Evolutionary conservation across 345 rosid genomes (phyloP).

Genomic region (Citrus sp.): DNA sequence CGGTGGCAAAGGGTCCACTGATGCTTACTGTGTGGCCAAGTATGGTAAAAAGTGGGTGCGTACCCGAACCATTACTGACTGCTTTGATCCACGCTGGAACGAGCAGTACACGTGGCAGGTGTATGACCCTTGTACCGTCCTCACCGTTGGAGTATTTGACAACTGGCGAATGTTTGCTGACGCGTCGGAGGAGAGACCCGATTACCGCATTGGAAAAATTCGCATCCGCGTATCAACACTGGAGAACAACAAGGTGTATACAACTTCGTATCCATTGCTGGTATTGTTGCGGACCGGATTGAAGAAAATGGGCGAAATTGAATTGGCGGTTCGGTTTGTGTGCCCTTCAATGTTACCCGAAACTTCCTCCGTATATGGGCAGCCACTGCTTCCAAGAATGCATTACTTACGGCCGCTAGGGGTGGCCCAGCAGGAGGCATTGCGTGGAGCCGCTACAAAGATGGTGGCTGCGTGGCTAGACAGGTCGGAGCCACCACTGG

Average conservation of each 20-base stretch:
- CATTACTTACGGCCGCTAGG: conserved; percentile 93
- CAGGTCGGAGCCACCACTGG: conserved; percentile 85
- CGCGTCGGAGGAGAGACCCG: conserved; percentile 47
- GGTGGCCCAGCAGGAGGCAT: conserved; percentile 88
- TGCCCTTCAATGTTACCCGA: conserved; percentile 84
- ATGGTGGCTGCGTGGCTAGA: conserved; percentile 88
- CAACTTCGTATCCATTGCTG: conserved; percentile 77
- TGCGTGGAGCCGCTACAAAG: conserved; percentile 84
- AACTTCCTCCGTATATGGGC: conserved; percentile 70
- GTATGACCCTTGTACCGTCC: conserved; percentile 89
- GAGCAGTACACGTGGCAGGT: conserved; percentile 99
- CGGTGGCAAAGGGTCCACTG: conserved; percentile 82
- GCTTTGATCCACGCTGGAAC: conserved; percentile 97
- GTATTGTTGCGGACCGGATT: conserved; percentile 59
- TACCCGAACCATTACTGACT: conserved; percentile 78
- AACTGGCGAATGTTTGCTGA: conserved; percentile 89
- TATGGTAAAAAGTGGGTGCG: conserved; percentile 99
- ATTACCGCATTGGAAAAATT: conserved; percentile 71
- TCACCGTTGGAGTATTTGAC: conserved; percentile 82
- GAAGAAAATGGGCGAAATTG: conserved; percentile 97
- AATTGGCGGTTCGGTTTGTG: conserved; percentile 80
- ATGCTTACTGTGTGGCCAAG: conserved; percentile 92
- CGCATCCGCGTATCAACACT: conserved; percentile 83
- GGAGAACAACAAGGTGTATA: conserved; percentile 89
- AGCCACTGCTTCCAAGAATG: conserved; percentile 86